Evolutionary conservation across 73 alveolate genomes (phyloP).

Genomic region (Paramecium sonneborni): DNA sequence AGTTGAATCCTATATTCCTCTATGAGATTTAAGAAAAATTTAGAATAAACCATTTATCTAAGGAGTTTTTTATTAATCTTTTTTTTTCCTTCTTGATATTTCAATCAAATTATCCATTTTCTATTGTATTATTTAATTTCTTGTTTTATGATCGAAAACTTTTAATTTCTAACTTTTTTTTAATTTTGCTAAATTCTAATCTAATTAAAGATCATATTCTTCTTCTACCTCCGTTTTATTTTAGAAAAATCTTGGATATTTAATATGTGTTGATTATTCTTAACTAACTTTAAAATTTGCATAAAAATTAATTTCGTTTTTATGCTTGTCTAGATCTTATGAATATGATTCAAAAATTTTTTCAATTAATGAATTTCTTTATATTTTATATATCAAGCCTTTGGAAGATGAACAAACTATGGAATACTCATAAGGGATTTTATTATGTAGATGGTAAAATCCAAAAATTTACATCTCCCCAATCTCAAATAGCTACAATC

Average conservation of each 20-base stretch:
- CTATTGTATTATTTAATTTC: neutral
- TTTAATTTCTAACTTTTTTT: neutral
- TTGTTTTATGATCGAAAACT: neutral
- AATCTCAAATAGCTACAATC: neutral
- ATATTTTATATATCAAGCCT: neutral
- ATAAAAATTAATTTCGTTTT: neutral
- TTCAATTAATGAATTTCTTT: neutral
- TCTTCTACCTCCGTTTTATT: neutral
- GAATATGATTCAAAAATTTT: neutral
- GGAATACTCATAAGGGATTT: neutral
- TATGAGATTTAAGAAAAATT: neutral
- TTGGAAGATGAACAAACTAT: neutral
- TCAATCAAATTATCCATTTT: neutral
- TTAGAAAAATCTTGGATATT: neutral
- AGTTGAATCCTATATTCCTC: neutral
- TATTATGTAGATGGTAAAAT: neutral
- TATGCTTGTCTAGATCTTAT: neutral
- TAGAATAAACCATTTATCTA: neutral
- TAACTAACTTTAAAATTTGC: neutral
- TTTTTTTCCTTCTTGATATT: neutral
- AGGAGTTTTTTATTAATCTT: neutral
- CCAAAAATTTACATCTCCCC: slow-evolving; percentile 4
- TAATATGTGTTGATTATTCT: neutral
- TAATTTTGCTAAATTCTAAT: neutral
- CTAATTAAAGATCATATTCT: neutral